These are phyloP conservation scores for Claviceps lovelessii DNA, from an alignment of 2,329 filamentous ascomycete genomes.

Conservation along the genomic window DNA sequence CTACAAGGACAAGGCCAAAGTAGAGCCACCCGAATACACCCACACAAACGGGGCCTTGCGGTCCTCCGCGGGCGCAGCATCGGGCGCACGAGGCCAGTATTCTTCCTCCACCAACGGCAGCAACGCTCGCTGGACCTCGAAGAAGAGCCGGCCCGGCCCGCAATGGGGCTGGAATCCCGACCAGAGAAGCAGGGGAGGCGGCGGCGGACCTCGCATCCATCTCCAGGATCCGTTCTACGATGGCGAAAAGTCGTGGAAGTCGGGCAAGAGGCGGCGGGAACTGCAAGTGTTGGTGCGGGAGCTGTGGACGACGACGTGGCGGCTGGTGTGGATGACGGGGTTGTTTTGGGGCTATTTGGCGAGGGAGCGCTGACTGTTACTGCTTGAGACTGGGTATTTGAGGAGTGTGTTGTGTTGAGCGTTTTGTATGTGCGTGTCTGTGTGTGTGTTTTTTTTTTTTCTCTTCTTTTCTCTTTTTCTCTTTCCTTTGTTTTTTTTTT, in stretches of 20 bases:
- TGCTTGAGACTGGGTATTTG: too few species aligned
- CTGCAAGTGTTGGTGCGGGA: slow-evolving; percentile 41
- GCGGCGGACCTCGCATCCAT: slow-evolving; percentile 36
- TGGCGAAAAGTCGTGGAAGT: slow-evolving; percentile 21
- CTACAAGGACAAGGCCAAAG: slow-evolving; percentile 40
- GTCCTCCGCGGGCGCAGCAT: slow-evolving; percentile 5
- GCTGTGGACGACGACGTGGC: slow-evolving; percentile 44
- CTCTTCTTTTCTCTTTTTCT: too few species aligned
- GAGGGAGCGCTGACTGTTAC: slow-evolving; percentile 36
- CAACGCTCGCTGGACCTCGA: slow-evolving; percentile 11
- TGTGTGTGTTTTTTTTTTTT: neutral
- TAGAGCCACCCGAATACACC: neutral
- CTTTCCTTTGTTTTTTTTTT: too few species aligned
- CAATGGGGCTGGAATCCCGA: slow-evolving; percentile 32
- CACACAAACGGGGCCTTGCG: neutral
- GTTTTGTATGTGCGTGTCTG: neutral
- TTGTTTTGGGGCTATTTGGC: slow-evolving; percentile 54
- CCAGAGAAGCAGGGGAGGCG: slow-evolving; percentile 13
- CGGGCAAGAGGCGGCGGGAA: slow-evolving; percentile 15
- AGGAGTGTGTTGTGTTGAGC: too few species aligned
- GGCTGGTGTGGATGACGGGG: slow-evolving; percentile 49
- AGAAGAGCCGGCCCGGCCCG: slow-evolving; percentile 14
- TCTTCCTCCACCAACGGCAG: slow-evolving; percentile 1
- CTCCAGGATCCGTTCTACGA: slow-evolving; percentile 30
- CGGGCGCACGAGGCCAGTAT: slow-evolving; percentile 10